Evolutionary conservation across 306 rosid species (phyloP), one percentile per base, ranked within the genome.

Genomic region (Cyclanthera cordifolia): DNA sequence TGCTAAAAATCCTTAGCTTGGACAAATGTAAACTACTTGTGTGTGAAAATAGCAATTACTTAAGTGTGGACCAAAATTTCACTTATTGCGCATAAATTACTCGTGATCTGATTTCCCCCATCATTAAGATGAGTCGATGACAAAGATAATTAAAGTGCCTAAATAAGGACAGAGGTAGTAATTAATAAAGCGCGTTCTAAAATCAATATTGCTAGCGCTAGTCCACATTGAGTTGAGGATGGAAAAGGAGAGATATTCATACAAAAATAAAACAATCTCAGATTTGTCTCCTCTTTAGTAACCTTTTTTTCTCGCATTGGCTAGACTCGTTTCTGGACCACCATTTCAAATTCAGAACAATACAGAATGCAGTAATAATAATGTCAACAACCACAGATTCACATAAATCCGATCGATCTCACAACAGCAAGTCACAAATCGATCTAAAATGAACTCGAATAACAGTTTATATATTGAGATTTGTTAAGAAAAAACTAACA

Each of bases 341-440:
- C 68, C 50, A 61, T 19, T 37, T 37, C 30, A 37, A 17, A 32
- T 59, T 4, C 67, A 37, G 27, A 15, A 37, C 27, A 37, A 19
- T 61, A 61, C 1, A 60, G 37, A 43, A 37, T 61, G 68, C 68
- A 61, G 49, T 10, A 61, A 61, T 5, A 20, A 10, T 61, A 61
- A 34, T 19, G 49, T 12, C 49, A 39, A 37, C 49, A 20, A 37
- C 28, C 50, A 37, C 68, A 61, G 68, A 61, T 37, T 37, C 28
- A 37, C 49, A 34, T 5, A 61, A 61, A 61, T 37, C 49, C n/a
- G 68, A 61, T 61, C 25, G 68, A 61, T 61, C 68, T 61, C 49
- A 10, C 14, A 17, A 19, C 30, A 61, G 28, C 6, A 34, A 19
- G 68, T 19, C 27, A 19, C 27, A n/a, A 50, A 49, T 34, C 32